Percentiles rank a stretch among this genome's conserved stretches.
Conservation (phyloP, 345 rosid genomes). For the Pugionium dolabratum region DNA sequence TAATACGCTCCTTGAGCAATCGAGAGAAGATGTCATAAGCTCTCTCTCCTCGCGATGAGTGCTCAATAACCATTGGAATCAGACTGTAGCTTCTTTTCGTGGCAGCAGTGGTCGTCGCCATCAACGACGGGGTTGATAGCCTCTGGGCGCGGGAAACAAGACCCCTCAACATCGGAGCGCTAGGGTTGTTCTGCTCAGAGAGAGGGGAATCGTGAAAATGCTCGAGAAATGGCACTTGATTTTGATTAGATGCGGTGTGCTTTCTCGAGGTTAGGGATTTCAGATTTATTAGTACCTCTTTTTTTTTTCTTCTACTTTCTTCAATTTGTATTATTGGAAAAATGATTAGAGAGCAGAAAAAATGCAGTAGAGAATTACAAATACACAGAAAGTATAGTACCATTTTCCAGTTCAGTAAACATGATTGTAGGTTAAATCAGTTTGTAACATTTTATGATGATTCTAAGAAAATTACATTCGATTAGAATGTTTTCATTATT, state of each 20-base stretch:
- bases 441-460: too few relatives aligned
- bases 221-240: conserved; percentile 22
- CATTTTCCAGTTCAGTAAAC: too few relatives aligned
- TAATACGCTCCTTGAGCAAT: conserved; percentile 86
- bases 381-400: not conserved
- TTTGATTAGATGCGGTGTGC: not conserved
- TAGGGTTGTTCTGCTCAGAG: conserved; percentile 18
- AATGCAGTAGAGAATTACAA: not conserved
- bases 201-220: conserved; percentile 5
- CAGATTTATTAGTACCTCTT: conserved; percentile 14
- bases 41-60: conserved; percentile 95
- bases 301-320: not conserved
- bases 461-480: too few relatives aligned
- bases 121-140: conserved; percentile 24
- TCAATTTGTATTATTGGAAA: not conserved
- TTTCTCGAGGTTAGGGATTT: conserved; percentile 24
- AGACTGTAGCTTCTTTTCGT: conserved; percentile 58
- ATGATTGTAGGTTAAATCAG: not conserved
- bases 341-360: not conserved
- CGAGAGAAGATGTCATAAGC: conserved; percentile 97
- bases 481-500: too few relatives aligned
- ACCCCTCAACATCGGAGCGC: conserved; percentile 39
- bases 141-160: conserved; percentile 33
- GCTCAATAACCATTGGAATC: conserved; percentile 96
- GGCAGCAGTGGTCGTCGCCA: conserved; percentile 21